These are phyloP conservation scores for Penicillium sp. DNA, from an alignment of 2,329 filamentous ascomycete genomes.

Conservation along the genomic window DNA sequence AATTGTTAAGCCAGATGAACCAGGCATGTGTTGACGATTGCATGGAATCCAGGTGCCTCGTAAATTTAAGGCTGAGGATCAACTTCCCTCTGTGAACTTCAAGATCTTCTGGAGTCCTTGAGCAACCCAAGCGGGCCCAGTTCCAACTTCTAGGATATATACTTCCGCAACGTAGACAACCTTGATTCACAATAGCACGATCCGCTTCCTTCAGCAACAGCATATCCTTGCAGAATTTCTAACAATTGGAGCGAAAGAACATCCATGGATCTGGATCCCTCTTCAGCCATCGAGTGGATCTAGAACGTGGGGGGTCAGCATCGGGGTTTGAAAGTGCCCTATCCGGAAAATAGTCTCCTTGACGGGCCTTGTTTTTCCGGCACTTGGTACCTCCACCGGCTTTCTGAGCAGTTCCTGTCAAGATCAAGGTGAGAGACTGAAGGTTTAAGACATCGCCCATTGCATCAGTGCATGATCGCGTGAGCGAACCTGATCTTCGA, in stretches of 20 bases:
- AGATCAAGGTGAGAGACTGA: not conserved
- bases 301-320: not conserved
- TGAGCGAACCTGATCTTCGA: not conserved
- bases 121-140: not conserved
- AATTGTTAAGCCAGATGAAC: too few relatives aligned
- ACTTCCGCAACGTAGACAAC: not conserved
- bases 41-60: not conserved
- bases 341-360: not conserved
- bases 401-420: not conserved
- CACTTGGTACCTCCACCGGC: not conserved
- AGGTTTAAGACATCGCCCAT: not conserved
- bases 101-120: not conserved
- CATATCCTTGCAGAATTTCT: not conserved
- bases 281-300: not conserved
- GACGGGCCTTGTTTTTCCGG: not conserved
- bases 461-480: not conserved
- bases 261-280: not conserved
- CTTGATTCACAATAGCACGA: not conserved
- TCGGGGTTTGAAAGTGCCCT: constrained; percentile 3
- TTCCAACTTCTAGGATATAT: too few relatives aligned
- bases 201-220: not conserved
- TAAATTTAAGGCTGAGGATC: not conserved
- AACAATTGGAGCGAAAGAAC: not conserved
- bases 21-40: not conserved
- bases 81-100: not conserved